Evolutionary conservation across 1,284 basidiomycete genomes (phyloP).

Genomic region (Irpex sp.): DNA sequence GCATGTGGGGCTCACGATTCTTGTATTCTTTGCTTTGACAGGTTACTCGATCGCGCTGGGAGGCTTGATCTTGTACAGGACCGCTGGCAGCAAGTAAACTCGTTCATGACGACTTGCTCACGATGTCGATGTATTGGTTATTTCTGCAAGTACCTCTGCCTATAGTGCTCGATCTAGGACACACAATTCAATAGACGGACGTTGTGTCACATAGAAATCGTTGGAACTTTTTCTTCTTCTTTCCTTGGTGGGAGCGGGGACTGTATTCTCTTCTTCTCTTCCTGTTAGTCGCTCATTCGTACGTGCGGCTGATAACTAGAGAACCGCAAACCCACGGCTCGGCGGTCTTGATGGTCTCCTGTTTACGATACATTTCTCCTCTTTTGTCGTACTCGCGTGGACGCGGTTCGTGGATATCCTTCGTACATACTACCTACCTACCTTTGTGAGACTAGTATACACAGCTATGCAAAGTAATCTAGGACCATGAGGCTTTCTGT

Average conservation of each 20-base stretch:
- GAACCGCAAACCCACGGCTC: neutral
- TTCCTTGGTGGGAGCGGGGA: neutral
- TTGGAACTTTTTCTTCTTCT: neutral
- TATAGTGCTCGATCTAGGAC: neutral
- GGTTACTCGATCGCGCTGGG: slow-evolving; percentile 82
- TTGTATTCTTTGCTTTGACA: slow-evolving; percentile 18
- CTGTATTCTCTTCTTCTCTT: neutral
- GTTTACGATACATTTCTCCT: neutral
- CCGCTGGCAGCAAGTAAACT: slow-evolving; percentile 61
- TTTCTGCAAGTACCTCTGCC: neutral
- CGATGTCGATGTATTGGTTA: neutral
- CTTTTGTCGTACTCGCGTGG: neutral
- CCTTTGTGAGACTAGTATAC: neutral
- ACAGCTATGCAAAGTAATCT: neutral
- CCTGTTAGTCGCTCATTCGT: too few relatives aligned
- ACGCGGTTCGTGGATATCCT: neutral
- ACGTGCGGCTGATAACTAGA: neutral
- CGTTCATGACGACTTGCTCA: neutral
- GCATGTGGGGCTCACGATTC: neutral
- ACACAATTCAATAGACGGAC: neutral
- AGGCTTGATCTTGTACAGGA: slow-evolving; percentile 81
- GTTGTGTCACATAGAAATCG: neutral
- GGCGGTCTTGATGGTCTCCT: neutral
- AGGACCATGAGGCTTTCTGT: too few relatives aligned
- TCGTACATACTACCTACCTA: neutral